phyloP scores from a whole-genome alignment of 2,329 filamentous ascomycete species.

The Trichoderma breve region DNA sequence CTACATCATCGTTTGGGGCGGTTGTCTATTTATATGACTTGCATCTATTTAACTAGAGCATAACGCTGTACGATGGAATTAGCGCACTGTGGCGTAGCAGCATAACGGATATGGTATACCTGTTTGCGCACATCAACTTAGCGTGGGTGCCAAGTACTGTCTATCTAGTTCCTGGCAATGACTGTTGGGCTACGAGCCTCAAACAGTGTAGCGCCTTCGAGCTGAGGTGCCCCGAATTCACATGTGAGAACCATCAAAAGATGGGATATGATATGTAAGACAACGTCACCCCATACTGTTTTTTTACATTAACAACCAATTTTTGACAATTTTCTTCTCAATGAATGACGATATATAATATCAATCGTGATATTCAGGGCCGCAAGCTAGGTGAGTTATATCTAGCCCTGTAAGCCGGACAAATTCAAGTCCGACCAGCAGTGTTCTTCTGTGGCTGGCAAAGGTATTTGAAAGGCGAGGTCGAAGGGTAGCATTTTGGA shows the following conservation, averaged over 20 bases:
- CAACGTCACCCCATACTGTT: neutral
- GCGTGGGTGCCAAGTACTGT: neutral
- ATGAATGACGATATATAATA: neutral
- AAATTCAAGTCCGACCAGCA: neutral
- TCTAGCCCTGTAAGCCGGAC: neutral
- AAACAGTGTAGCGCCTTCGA: neutral
- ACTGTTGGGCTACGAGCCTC: neutral
- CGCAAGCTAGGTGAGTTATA: neutral
- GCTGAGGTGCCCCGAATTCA: neutral
- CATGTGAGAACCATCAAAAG: neutral
- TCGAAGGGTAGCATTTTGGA: neutral
- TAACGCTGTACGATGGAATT: neutral
- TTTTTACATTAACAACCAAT: neutral
- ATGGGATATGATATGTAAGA: neutral
- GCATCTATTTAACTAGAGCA: neutral
- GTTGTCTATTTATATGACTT: neutral
- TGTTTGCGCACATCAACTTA: neutral
- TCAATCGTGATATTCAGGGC: neutral
- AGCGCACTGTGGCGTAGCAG: neutral
- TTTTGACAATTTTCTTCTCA: neutral
- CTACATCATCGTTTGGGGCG: neutral
- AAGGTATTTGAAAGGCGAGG: neutral
- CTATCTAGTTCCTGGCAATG: neutral
- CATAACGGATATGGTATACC: conserved; percentile 5
- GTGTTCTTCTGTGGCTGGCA: neutral